Evolutionary conservation across 805 yeast genomes (phyloP), one percentile per base, ranked within the genome.

Genomic region (Cyberlindnera mrakii): DNA sequence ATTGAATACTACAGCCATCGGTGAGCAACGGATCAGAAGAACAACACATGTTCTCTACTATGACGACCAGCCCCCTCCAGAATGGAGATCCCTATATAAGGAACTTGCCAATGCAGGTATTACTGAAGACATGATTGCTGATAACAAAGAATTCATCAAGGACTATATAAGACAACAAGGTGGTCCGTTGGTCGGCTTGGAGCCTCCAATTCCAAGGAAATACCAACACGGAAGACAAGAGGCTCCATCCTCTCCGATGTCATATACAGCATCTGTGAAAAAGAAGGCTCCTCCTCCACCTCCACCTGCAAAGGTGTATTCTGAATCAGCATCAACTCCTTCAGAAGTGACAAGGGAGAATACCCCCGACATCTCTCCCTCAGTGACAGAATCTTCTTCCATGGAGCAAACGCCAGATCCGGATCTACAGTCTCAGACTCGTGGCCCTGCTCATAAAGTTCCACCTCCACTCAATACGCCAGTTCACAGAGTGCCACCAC

Each of bases 91-190:
- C 2, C 70, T 87, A 44, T 85, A 87, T 50, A 65, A 74, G 8
- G 89, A 84, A 55, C 69, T 87, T 42, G 91, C 82, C 33, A 70
- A 75, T 16, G 82, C 84, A 42, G 96, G 96, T 1, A 87, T 87
- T 45, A 63, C 86, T 1, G 95, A 87, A 55, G 95, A 86, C 51
- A 82, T 85, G 90, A 86, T 87, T 59, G 93, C 90, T 0, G 91
- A 85, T 41, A 85, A 87, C 58, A 70, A 89, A 46, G 85, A 84
- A 46, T 85, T 86, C 59, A 85, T 87, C 57, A 87, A 85, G 60
- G 82, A 80, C 42, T 87, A 84, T 57, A 84, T 87, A 45, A 66
- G 78, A 4, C 70, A 81, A 54, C 82, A 79, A 59, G 87, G 93
- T 42, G 85, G 90, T 18, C 82, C 93, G 29, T 66, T 91, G 62